Base-by-base conservation (phyloP, 2,329 filamentous ascomycete genomes). In the Truncatella angustata region DNA sequence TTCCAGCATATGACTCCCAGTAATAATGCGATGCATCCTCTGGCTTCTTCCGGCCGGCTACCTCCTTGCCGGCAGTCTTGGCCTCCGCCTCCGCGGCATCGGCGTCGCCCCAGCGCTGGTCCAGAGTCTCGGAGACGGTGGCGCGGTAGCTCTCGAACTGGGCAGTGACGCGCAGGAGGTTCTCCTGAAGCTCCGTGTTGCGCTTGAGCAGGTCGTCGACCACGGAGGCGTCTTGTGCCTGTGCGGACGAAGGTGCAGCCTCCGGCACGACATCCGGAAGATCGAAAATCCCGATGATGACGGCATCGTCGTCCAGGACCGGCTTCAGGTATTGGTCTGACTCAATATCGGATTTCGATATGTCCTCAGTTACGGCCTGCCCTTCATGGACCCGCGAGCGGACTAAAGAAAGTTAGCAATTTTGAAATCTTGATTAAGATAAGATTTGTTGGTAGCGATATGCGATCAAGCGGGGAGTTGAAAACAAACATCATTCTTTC, bases 221-320 rank as follows among this genome's bases (percentile, higher is more conserved):
- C n/a, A 56, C 54, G 24, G 68, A 65, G 18, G 63, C 58, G 52
- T 55, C 18, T 14, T 51, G 61, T 40, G 53, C 47, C 39, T 54
- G 57, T 5, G 53, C 50, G 9, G 54, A n/a, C n/a, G n/a, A 57
- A 14, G 57, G 20, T 50, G 57, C 50, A 4, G 49, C 58, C 2
- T 62, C 67, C 14, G 70, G 61, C 11, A 71, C 69, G 24, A 76
- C 69, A 34, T 76, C 72, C 9, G 79, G 76, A 16, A 96, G 75
- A 56, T 97, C 94, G 57, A 96, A 93, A 18, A 99, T 77, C 51
- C 83, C 89, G 66, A 95, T 91, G 28, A 99, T 82, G 49, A 97
- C 75, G 4, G 92, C 89, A 67, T 99, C 94, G 59, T 97, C 91
- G 53, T 94, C 87, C 6, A 99, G 73, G 4, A 91, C 86, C 0